Conservation (phyloP, 2,329 filamentous ascomycete species). For the Sporothrix phasma region DNA sequence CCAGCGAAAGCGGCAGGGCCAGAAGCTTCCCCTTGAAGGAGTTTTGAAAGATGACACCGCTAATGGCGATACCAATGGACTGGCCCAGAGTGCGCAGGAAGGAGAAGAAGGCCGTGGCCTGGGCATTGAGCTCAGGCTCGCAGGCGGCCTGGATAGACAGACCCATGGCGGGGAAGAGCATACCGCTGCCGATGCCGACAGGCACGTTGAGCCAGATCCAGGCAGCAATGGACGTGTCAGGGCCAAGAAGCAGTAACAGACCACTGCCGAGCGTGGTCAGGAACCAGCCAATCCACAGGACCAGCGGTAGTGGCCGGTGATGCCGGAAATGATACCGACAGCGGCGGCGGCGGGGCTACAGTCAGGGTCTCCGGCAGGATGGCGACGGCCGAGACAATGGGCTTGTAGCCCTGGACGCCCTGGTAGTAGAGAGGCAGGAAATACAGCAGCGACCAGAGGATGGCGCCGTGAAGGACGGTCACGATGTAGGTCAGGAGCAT, state of each 20-base stretch:
- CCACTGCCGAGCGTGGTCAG: slow-evolving; percentile 22
- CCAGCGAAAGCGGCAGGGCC: slow-evolving; percentile 14
- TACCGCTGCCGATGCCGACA: slow-evolving; percentile 29
- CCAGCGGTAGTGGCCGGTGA: slow-evolving; percentile 25
- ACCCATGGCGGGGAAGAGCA: slow-evolving; percentile 31
- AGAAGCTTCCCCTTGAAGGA: slow-evolving; percentile 16
- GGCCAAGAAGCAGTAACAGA: slow-evolving; percentile 19
- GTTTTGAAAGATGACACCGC: slow-evolving; percentile 34
- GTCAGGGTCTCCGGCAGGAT: slow-evolving; percentile 23
- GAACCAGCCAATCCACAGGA: slow-evolving; percentile 23
- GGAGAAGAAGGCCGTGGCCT: slow-evolving; percentile 32
- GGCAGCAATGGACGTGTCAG: slow-evolving; percentile 21
- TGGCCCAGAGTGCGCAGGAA: slow-evolving; percentile 34
- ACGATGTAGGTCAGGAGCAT: slow-evolving; percentile 28
- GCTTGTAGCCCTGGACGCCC: slow-evolving; percentile 26
- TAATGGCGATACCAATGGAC: slow-evolving; percentile 33
- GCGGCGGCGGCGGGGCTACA: slow-evolving; percentile 18
- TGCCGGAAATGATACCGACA: slow-evolving; percentile 18
- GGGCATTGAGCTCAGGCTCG: slow-evolving; percentile 27
- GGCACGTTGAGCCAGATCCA: slow-evolving; percentile 30
- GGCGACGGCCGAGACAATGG: slow-evolving; percentile 24
- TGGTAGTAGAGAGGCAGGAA: slow-evolving; percentile 29
- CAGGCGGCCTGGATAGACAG: slow-evolving; percentile 32
- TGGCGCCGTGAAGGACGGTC: slow-evolving; percentile 48
- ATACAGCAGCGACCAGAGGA: slow-evolving; percentile 45